Evolutionary conservation across 352 stramenopile genomes (phyloP).

Genomic region (Elongisporangium senticosum): DNA sequence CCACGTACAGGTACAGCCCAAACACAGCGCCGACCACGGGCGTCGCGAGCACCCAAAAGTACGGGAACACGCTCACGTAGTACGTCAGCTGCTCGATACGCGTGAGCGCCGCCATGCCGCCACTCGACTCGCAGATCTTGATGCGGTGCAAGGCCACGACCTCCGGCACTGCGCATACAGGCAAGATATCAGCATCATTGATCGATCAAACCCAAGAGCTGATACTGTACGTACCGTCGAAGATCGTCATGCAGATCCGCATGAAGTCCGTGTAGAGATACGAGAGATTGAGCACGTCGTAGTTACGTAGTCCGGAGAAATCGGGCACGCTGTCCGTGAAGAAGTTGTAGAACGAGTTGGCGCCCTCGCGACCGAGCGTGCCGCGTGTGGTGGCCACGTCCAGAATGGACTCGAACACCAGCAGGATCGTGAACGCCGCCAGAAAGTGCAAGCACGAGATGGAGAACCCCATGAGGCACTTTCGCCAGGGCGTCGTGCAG

Average conservation of each 20-base stretch:
- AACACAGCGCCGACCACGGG: slow-evolving; percentile 78
- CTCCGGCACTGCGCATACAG: slow-evolving; percentile 54
- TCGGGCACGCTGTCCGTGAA: slow-evolving; percentile 73
- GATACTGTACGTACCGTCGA: slow-evolving; percentile 57
- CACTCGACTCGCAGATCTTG: slow-evolving; percentile 61
- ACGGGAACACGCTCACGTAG: slow-evolving; percentile 81
- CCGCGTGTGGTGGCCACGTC: slow-evolving; percentile 64
- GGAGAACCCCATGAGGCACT: slow-evolving; percentile 37
- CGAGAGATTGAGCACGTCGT: slow-evolving; percentile 60
- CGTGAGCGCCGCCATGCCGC: slow-evolving; percentile 45
- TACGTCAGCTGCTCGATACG: slow-evolving; percentile 79
- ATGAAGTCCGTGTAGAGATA: slow-evolving; percentile 66
- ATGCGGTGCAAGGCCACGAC: slow-evolving; percentile 75
- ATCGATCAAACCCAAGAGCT: not conserved
- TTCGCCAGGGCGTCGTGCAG: slow-evolving; percentile 60
- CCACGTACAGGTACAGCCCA: slow-evolving; percentile 78
- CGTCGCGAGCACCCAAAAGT: slow-evolving; percentile 83
- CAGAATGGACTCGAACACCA: slow-evolving; percentile 78
- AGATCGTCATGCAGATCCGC: slow-evolving; percentile 77
- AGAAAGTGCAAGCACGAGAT: slow-evolving; percentile 57
- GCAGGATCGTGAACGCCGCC: slow-evolving; percentile 61
- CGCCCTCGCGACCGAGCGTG: slow-evolving; percentile 51
- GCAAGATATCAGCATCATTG: slow-evolving; percentile 2
- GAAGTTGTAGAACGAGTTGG: slow-evolving; percentile 72
- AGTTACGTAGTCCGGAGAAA: slow-evolving; percentile 51